phyloP scores from a whole-genome alignment of 2,329 filamentous ascomycete species.

The Alternaria sp. region DNA sequence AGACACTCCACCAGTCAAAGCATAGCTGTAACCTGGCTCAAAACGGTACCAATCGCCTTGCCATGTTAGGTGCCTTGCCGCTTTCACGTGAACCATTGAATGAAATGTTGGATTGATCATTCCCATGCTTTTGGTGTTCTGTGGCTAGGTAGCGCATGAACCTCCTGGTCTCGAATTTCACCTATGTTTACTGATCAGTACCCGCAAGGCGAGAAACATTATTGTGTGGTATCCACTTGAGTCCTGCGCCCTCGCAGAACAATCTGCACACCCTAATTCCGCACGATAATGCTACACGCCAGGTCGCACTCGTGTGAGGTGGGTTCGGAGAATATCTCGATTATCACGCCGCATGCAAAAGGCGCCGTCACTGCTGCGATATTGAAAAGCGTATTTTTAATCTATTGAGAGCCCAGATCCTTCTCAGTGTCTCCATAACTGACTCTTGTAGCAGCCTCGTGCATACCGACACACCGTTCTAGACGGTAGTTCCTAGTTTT shows the following conservation, averaged over 20 bases:
- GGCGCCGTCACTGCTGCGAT: background rate
- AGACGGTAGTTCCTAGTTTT: background rate
- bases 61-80: background rate
- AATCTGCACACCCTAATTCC: background rate
- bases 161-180: background rate
- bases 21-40: background rate
- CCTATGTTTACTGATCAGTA: slow-evolving; percentile 6
- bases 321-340: background rate
- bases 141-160: background rate
- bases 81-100: background rate
- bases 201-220: background rate
- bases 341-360: background rate
- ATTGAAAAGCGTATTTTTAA: background rate
- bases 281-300: background rate
- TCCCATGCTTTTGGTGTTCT: background rate
- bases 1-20: slow-evolving; percentile 9
- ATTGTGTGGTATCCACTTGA: too few species aligned
- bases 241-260: background rate
- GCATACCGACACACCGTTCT: background rate
- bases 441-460: background rate
- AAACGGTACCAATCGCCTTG: background rate
- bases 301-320: background rate
- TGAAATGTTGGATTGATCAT: background rate
- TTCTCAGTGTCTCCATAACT: background rate
- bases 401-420: background rate